Base-by-base conservation (phyloP, 441 rosid genomes). In the Omphalea diandra region DNA sequence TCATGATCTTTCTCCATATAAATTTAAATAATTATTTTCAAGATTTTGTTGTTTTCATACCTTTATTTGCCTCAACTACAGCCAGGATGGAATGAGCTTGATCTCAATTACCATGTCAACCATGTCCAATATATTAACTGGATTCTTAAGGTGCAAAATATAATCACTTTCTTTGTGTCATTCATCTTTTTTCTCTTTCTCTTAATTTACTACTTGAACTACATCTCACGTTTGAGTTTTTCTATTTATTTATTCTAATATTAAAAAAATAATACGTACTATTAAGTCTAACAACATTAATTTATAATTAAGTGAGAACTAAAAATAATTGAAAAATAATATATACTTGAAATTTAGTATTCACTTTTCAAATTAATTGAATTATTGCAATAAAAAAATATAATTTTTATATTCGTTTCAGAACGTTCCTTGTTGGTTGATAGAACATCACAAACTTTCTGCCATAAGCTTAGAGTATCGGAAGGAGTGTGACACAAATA, bases 71-170 rank as follows among this genome's bases (percentile, higher is more conserved):
- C n/a, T 17, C 27, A 61, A 38, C 29, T 59, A 57, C 73, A 80
- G 86, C 73, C 83, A n/a, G 74, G 78, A 54, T 76, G 81, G 84
- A 78, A 72, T 22, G 81, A 81, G 52, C 59, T 83, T 50, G 87
- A 83, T 63, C 36, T 75, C 46, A 81, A 83, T 56, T 74, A 76
- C 40, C 83, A 81, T 57, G 81, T 76, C 36, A 81, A 71, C 73
- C 70, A 80, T 56, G 76, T 70, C 64, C 81, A 80, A 38, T 76
- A 78, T 66, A 49, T 80, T 5, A 68, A 77, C 58, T 80, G 83
- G 78, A 62, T 80, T 64, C 70, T 74, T 2, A 75, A 83, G 81
- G 83, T 78, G n/a, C n/a, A n/a, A n/a, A n/a, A n/a, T n/a, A n/a
- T n/a, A n/a, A n/a, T n/a, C n/a, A n/a, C n/a, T n/a, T n/a, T n/a